Base-by-base conservation (phyloP, 345 rosid genomes). In the Ceriops decandra region DNA sequence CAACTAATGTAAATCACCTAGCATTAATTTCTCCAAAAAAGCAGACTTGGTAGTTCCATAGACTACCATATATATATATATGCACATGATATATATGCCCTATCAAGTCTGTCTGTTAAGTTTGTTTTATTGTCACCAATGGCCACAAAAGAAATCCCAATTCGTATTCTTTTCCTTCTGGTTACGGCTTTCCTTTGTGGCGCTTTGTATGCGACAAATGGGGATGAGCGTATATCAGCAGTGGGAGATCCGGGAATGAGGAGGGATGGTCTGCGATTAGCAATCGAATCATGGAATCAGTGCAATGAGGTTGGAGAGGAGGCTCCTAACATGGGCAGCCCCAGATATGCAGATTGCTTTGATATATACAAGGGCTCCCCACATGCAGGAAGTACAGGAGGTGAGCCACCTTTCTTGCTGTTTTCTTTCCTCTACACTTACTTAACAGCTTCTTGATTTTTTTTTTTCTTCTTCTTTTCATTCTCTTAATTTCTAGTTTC, bases 241-340 rank as follows among this genome's bases (percentile, higher is more conserved):
- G 22, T 86, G 7, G 96, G 96, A 2, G 97, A 91, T 77, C 96
- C 97, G 0, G 91, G 91, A 61, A 89, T 91, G 93, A 81, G 65
- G 67, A 87, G 96, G 77, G 91, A 91, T 58, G 86, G 85, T 30
- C 74, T 89, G 46, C 76, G 96, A 72, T 82, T 89, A 21, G 97
- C 85, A 1, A 86, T 89, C 75, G 96, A 91, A 80, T 91, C 91
- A 75, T 91, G 96, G 97, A 89, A 91, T 76, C 89, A 87, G 32
- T 91, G 97, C 83, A 89, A 91, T 79, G 96, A 91, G 80, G 93
- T 89, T 70, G 97, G 93, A 11, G 52, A 66, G 4, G 91, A 89
- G 79, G 86, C 86, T 76, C 91, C 93, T 52, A 65, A 62, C 16
- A 86, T 89, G 91, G 96, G 96, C 38, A 87, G 96, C 73, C 97